Evolutionary conservation across 208 protist genomes (phyloP).

Genomic region (Leishmania major): DNA sequence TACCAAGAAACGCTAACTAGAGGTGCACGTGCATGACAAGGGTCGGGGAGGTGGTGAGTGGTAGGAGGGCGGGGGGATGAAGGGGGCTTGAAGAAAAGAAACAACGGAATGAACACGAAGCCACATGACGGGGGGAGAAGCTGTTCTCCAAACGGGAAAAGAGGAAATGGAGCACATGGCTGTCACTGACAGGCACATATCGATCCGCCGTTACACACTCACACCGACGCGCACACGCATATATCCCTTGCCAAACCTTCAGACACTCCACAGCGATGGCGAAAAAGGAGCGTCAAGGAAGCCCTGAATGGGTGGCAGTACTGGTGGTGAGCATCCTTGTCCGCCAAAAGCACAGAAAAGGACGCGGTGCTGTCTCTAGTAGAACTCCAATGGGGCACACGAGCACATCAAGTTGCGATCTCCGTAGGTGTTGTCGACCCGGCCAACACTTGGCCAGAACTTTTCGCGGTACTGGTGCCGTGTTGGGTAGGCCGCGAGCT

Average conservation of each 20-base stretch:
- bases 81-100: too few species aligned
- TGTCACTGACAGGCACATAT: neutral
- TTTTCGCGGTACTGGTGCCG: conserved; percentile 85
- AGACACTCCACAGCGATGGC: too few species aligned
- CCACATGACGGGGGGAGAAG: neutral
- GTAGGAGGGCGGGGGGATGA: too few species aligned
- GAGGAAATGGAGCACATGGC: neutral
- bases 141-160: neutral
- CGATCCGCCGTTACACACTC: neutral
- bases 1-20: neutral
- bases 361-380: conserved; percentile 17
- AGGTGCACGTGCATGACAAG: neutral
- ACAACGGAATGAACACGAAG: neutral
- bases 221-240: neutral
- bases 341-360: neutral
- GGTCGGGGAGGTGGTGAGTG: too few species aligned
- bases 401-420: conserved; percentile 96
- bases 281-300: neutral
- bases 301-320: neutral
- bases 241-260: neutral
- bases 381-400: conserved; percentile 81
- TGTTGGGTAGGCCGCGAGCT: conserved; percentile 95
- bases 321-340: neutral
- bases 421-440: conserved; percentile 97
- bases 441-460: conserved; percentile 94